A percentile compares a stretch with the other conserved stretches of the same genome.
Conservation (phyloP, 75 land plant genomes). For the Sequoiadendron giganteum region DNA sequence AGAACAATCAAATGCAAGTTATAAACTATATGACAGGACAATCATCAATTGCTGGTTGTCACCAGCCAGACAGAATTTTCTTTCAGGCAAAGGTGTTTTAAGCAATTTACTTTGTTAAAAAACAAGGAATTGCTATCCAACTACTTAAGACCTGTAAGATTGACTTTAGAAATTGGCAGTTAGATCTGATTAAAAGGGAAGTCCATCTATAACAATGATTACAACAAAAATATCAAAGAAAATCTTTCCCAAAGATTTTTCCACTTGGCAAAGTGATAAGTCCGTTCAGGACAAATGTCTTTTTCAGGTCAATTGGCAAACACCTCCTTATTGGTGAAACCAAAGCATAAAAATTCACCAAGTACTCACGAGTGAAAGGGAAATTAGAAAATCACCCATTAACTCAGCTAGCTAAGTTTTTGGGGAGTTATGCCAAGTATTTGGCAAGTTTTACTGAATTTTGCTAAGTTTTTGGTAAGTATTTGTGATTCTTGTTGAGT, state of each 20-base stretch:
- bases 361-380: no score
- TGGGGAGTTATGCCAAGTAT: no score
- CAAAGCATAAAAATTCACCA: no score
- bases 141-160: background rate
- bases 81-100: background rate
- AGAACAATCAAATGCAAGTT: background rate
- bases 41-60: background rate
- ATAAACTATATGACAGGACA: background rate
- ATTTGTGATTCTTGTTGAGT: no score
- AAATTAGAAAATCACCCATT: no score
- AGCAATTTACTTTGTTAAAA: background rate
- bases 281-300: background rate
- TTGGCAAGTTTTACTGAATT: no score
- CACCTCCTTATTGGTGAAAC: background rate
- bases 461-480: no score
- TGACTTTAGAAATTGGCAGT: background rate
- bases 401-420: no score
- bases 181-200: no score
- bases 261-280: background rate
- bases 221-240: background rate
- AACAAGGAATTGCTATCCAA: background rate
- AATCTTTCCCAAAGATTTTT: background rate
- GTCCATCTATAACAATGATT: no score
- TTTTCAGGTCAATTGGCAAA: background rate
- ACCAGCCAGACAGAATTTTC: background rate